A percentile compares a stretch with the other conserved stretches of the same genome.
Evolutionary conservation across 129 eudicot genomes (phyloP).

Genomic region (Ambrosia artemisiifolia): DNA sequence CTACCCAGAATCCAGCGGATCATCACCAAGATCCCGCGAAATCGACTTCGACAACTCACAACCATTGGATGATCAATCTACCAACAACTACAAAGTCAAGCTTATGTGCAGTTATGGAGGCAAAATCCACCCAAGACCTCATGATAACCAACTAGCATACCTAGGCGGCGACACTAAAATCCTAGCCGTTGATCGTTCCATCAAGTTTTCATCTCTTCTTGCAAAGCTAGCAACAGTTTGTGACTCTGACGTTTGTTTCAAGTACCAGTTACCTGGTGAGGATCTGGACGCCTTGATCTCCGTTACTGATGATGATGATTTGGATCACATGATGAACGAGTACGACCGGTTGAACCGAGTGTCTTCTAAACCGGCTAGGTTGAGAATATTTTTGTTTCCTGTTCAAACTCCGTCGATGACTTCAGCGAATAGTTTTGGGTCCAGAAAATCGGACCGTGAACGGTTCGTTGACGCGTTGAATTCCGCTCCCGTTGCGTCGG

Average conservation of each 20-base stretch:
- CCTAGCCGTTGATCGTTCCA: conserved; percentile 59
- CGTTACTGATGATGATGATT: conserved; percentile 86
- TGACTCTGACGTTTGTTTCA: conserved; percentile 55
- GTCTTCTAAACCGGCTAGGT: conserved; percentile 70
- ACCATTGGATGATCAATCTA: conserved; percentile 68
- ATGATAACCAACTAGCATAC: conserved; percentile 72
- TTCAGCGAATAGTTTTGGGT: conserved; percentile 52
- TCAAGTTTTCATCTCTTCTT: conserved; percentile 41
- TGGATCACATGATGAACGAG: conserved; percentile 95
- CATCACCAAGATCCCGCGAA: conserved; percentile 90
- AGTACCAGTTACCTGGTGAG: conserved; percentile 92
- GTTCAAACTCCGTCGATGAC: not conserved
- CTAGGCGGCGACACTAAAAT: conserved; percentile 89
- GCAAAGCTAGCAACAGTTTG: conserved; percentile 46
- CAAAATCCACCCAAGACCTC: conserved; percentile 82
- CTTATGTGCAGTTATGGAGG: conserved; percentile 97
- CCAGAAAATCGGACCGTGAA: conserved; percentile 60
- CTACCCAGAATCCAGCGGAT: conserved; percentile 88
- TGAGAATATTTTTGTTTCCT: conserved; percentile 69
- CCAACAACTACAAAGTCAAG: conserved; percentile 57
- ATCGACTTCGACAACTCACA: conserved; percentile 82
- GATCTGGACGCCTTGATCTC: conserved; percentile 94
- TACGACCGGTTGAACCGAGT: conserved; percentile 61
- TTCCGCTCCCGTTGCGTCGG: conserved; percentile 47
- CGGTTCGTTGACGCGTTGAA: conserved; percentile 82